Evolutionary conservation across 2,329 filamentous ascomycete genomes (phyloP).

Genomic region (Colletotrichum sp.): DNA sequence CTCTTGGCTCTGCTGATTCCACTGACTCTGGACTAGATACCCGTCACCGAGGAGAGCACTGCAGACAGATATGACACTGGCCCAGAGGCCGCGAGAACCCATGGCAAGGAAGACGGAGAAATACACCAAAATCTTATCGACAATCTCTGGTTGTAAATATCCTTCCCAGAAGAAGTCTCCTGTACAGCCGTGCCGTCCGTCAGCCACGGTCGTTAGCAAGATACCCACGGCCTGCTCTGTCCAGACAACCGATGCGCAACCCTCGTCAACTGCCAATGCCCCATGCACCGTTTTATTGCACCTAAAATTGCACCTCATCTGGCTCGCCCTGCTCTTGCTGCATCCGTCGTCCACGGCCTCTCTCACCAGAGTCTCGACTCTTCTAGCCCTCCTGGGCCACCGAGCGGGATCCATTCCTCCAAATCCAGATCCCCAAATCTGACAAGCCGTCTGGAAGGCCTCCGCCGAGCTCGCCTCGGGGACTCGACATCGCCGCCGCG

Average conservation of each 20-base stretch:
- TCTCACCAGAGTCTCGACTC: slow-evolving; percentile 15
- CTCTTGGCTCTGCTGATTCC: neutral
- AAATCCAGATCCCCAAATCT: neutral
- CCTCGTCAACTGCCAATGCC: neutral
- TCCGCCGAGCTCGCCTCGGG: neutral
- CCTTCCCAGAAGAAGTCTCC: neutral
- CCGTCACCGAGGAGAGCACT: neutral
- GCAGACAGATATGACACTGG: neutral
- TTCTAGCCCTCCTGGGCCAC: slow-evolving; percentile 4
- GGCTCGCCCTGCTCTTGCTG: slow-evolving; percentile 3
- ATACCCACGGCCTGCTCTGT: neutral
- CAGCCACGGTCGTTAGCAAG: neutral
- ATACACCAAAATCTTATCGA: neutral
- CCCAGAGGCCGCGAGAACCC: neutral
- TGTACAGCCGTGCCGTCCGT: neutral
- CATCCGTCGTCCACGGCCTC: neutral
- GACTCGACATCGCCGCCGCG: neutral
- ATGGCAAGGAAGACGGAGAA: neutral
- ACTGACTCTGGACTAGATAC: neutral
- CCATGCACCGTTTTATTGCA: slow-evolving; percentile 19
- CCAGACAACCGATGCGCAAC: neutral
- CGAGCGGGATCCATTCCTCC: neutral
- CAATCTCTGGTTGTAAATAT: neutral
- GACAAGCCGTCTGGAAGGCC: neutral
- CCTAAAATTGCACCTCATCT: slow-evolving; percentile 19